Conservation (phyloP, 768 basidiomycete species). For the Candolleomyces aberdarensis region DNA sequence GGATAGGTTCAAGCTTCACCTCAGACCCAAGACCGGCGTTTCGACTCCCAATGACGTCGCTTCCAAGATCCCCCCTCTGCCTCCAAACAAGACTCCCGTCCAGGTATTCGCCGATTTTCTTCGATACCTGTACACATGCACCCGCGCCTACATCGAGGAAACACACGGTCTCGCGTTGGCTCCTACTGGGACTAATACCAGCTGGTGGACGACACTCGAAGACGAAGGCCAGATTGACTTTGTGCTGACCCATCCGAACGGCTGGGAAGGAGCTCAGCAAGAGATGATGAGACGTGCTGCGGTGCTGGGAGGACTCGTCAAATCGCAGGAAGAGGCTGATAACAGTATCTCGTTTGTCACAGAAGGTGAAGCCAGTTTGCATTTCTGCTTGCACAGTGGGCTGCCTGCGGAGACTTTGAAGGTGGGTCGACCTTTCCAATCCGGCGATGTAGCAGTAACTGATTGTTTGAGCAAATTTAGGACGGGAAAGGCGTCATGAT, state of each 20-base stretch:
- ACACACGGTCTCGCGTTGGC: slow-evolving; percentile 25
- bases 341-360: slow-evolving; percentile 46
- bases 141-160: slow-evolving; percentile 35
- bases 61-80: slow-evolving; percentile 24
- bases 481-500: slow-evolving; percentile 45
- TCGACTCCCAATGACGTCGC: slow-evolving; percentile 3
- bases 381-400: slow-evolving; percentile 36
- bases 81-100: slow-evolving; percentile 28
- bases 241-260: slow-evolving; percentile 50
- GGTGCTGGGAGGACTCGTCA: slow-evolving; percentile 41
- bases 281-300: slow-evolving; percentile 46
- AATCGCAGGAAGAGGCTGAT: slow-evolving; percentile 25
- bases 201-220: slow-evolving; percentile 22
- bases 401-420: slow-evolving; percentile 8
- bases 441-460: background rate
- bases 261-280: slow-evolving; percentile 54
- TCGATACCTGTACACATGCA: slow-evolving; percentile 35
- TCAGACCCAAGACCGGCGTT: slow-evolving; percentile 9
- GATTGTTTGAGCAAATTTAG: slow-evolving; percentile 19
- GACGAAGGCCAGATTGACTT: slow-evolving; percentile 28
- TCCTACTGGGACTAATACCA: slow-evolving; percentile 19
- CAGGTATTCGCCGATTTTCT: slow-evolving; percentile 42
- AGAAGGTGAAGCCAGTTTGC: slow-evolving; percentile 54
- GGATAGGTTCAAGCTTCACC: slow-evolving; percentile 28
- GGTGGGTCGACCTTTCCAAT: background rate